A percentile compares a stretch with the other conserved stretches of the same genome.
phyloP scores from a whole-genome alignment of 2,329 filamentous ascomycete species.

The Coniella vitis region DNA sequence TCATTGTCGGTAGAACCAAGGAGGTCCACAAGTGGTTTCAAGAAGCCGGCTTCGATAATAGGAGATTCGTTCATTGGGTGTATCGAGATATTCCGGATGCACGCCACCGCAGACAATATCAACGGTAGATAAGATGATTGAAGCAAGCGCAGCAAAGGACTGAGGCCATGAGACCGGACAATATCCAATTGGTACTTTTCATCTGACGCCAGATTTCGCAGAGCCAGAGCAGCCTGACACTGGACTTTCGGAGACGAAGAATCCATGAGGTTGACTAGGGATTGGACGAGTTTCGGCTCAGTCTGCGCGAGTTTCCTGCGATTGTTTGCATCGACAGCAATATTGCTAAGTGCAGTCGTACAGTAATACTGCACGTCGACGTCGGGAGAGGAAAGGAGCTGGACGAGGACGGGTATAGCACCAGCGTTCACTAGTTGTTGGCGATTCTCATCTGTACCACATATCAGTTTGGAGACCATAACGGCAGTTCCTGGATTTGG shows the following conservation, averaged over 20 bases:
- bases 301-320: conserved; percentile 85
- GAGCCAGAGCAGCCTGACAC: conserved; percentile 89
- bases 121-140: conserved; percentile 94
- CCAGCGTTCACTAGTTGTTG: conserved; percentile 96
- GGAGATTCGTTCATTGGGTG: conserved; percentile 96
- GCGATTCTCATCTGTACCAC: conserved; percentile 75
- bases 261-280: conserved; percentile 92
- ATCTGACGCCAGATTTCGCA: conserved; percentile 92
- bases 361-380: conserved; percentile 99
- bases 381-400: conserved; percentile 84
- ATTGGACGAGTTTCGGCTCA: conserved; percentile 86
- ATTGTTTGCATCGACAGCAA: conserved; percentile 89
- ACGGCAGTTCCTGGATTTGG: too few relatives aligned
- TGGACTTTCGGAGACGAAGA: conserved; percentile 96
- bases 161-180: conserved; percentile 78
- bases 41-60: conserved; percentile 94
- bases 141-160: conserved; percentile 77
- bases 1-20: conserved; percentile 95
- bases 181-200: conserved; percentile 99
- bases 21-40: conserved; percentile 88
- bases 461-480: conserved; percentile 18
- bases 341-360: conserved; percentile 96
- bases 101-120: conserved; percentile 93
- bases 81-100: conserved; percentile 98
- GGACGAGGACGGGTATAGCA: conserved; percentile 94